Evolutionary conservation across 768 basidiomycete genomes (phyloP), one percentile per base, ranked within the genome.

Genomic region (Coprinopsis cinerea): DNA sequence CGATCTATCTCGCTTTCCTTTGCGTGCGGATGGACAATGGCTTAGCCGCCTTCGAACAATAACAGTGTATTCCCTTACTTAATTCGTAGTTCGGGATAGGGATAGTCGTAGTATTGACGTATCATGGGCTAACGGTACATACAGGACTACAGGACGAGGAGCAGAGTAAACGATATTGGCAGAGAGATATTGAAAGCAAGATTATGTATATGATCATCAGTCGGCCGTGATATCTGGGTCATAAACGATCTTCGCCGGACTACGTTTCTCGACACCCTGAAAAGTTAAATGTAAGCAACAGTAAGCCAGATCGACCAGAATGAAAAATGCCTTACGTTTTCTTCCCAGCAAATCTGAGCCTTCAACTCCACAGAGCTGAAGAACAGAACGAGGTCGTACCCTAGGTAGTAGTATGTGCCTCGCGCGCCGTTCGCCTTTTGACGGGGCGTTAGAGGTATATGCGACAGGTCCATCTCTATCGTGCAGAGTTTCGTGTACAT

Each of bases 331-430:
- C 71, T 69, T 22, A 62, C 77, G 44, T 71, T 67, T 34, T 79
- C 77, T 53, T 66, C 62, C 79, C 79, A 82, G 23, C 67, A 63
- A 43, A 81, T 69, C 47, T 77, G 73, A 0, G 78, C 78, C 49
- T 67, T 72, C 55, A 80, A 55, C 53, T 81, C 79, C 1, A 78
- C 79, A 42, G 76, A 57, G 4, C 79, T 80, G 52, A 82, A 78
- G 15, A 73, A 60, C 20, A 82, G 53, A 10, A 80, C 62, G 3
- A 81, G 62, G 20, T 74, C 70, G 49, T 65, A 75, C 6, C 66
- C 58, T 30, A 74, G 55, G 34, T 60, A 52, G 51, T 62, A 75
- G 46, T 63, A 72, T 1, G 42, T 37, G 11, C 63, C 57, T 9
- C 18, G 2, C 17, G 32, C 37, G 14, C 52, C 50, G 23, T 15